Base-by-base conservation (phyloP, 2,329 filamentous ascomycete genomes). In the Blastomyces parvus region DNA sequence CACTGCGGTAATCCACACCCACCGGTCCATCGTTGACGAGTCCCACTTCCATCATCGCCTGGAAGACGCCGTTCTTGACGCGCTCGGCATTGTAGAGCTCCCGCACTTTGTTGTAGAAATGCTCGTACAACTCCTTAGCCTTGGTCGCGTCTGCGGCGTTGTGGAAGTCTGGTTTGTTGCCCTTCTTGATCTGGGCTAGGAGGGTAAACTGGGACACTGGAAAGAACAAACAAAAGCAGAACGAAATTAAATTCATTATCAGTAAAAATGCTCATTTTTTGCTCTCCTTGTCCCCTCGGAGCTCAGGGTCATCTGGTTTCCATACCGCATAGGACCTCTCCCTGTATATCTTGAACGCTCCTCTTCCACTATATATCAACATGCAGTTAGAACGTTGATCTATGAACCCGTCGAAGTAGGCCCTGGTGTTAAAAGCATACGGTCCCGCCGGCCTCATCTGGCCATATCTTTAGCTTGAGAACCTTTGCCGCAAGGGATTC, bases 1-100 rank as follows among this genome's bases (percentile, higher is more conserved):
- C 75, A 77, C 80, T 84, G 75, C 76, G 76, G 75, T 81, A 84
- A 73, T 84, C 79, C 69, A 83, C 74, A 84, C 84, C 80, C 83
- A 87, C 85, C 78, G 85, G 85, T 71, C 85, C 85, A 71, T 97
- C 93, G 69, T 97, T 97, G 59, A 97, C 86, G 38, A 97, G 78
- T 59, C 89, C 88, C 64, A 99, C 93, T 72, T 97, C 88, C 94
- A 99, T 99, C 92, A 96, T 97, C 59, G 94, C 94, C 73, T 96
- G 93, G 75, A 99, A 99, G 38, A 93, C 86, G n/a, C 95, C 94
- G 73, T 99, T 88, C 74, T 96, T 91, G 64, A 99, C 92, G 67
- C 83, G 87, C 9, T 91, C 89, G 7, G 83, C 76, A 5, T 80
- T 75, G 74, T 97, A 96, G 2, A 86, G 82, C 62, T 86, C 81